phyloP scores from a whole-genome alignment of 768 basidiomycete species.

The Leucosporidium scottii region DNA sequence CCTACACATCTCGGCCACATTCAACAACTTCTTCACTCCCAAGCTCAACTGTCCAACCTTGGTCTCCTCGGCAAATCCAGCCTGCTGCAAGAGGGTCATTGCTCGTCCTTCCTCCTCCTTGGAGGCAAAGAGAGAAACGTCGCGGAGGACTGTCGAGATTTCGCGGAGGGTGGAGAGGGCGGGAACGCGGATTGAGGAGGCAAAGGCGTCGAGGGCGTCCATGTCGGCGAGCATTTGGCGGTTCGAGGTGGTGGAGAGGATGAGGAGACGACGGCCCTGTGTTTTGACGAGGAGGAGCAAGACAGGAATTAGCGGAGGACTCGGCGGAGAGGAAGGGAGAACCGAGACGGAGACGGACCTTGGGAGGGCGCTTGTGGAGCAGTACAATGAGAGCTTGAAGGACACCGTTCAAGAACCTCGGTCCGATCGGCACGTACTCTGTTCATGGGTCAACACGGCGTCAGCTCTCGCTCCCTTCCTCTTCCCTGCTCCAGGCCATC shows the following conservation, averaged over 20 bases:
- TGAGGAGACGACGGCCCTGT: conserved; percentile 80
- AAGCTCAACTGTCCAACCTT: conserved; percentile 53
- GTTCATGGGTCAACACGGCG: too few species aligned
- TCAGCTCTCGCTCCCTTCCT: background rate
- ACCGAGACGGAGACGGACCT: conserved; percentile 52
- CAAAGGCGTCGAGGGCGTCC: conserved; percentile 81
- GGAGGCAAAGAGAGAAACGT: conserved; percentile 66
- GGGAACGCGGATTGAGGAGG: conserved; percentile 75
- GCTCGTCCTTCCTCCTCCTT: conserved; percentile 54
- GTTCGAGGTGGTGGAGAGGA: conserved; percentile 87
- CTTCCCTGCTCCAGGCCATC: background rate
- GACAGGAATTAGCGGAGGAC: background rate
- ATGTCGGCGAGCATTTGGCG: conserved; percentile 77
- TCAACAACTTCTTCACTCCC: conserved; percentile 89
- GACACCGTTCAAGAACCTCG: conserved; percentile 90
- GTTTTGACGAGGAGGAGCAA: background rate
- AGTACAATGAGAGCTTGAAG: conserved; percentile 84
- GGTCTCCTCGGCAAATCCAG: conserved; percentile 59
- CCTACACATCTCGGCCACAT: conserved; percentile 88
- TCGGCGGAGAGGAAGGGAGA: background rate
- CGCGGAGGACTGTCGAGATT: conserved; percentile 68
- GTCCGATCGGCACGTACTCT: conserved; percentile 97
- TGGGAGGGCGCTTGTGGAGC: conserved; percentile 80
- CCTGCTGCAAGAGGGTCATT: conserved; percentile 61
- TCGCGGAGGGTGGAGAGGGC: conserved; percentile 65